Evolutionary conservation across 495 filamentous ascomycete species (phyloP), one percentile per base, ranked within the genome.

Genomic region (Haplographium delicatum): DNA sequence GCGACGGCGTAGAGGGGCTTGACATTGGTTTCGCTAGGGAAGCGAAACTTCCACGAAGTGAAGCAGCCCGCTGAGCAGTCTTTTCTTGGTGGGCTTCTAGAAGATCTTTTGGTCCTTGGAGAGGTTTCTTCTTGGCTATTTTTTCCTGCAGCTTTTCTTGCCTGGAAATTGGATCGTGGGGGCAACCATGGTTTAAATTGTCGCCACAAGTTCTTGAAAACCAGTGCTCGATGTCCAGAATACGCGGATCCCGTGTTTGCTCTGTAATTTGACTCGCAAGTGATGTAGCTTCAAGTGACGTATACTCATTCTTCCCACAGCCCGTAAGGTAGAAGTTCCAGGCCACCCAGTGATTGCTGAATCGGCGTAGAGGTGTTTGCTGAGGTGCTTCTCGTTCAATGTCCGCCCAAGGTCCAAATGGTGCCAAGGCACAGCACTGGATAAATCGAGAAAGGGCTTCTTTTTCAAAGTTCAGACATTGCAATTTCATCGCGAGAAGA

Each of bases 321-420:
- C 47, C 47, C 30, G 35, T 37, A 4, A 50, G 38, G 5, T 20
- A 41, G 35, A 20, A 20, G 47, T 56, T 56, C 52, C 52, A 57
- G 9, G 50, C 50, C 16, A 57, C 50, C 54, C 54, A 57, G 23
- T 57, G 54, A 42, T 57, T 31, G 15, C 30, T 47, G 42, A 57
- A 57, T 27, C 40, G 54, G n/a, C 40, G 41, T 4, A 57, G 18
- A 16, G 54, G 33, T 22, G 40, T 31, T 15, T 33, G n/a, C n/a
- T 9, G 3, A 11, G 49, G 31, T 1, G 50, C 31, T 11, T 37
- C 34, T 20, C 22, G 41, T 25, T 57, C 54, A 37, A 57, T 51
- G 7, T 28, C n/a, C 30, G 11, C 30, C 52, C 52, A 56, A 16
- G 47, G 52, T 15, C 52, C 52, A 18, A 41, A 34, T 13, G 34